Base-by-base conservation (phyloP, 2,329 filamentous ascomycete species). In the Penicillium nordicum region DNA sequence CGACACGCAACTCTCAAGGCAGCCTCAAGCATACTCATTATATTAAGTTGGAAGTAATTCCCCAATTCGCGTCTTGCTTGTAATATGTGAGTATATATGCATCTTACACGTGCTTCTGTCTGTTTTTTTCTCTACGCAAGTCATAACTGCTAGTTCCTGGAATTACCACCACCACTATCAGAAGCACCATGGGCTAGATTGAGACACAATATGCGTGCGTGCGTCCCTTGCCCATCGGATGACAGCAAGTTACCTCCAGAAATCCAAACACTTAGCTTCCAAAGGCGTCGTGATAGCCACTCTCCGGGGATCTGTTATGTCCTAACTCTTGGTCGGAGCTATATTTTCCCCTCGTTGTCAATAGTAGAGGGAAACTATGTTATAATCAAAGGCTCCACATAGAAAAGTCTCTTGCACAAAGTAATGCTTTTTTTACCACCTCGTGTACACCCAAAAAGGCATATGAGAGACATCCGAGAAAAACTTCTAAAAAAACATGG, bases 101-200 rank as follows among this genome's bases (percentile, higher is more conserved):
- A 21, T 18, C 37, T 41, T 51, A 53, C 49, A 58, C 56, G 59
- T 63, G 53, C 57, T 55, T 55, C 18, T 27, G 46, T 1, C 25
- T 57, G 12, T 53, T 14, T 23, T 50, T 21, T 23, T 50, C 44
- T 41, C 54, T 53, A 41, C 27, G 45, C 57, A 53, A 56, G 57
- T 59, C 51, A 58, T 49, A 11, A 50, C 42, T 30, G 23, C 12
- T 27, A n/a, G 16, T 29, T 34, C 25, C 43, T 25, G 23, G 27
- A 42, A 47, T 46, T 62, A 37, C 37, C 23, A 32, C 2, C 23
- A 14, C 30, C 30, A 38, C 21, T 37, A 38, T 40, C 18, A 18
- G 18, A 25, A 11, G 45, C 36, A 41, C 6, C 12, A 55, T 46
- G 29, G 18, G 40, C 52, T 54, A 52, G 49, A 25, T 42, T 25